A percentile compares a stretch with the other conserved stretches of the same genome.
Evolutionary conservation across 345 rosid genomes (phyloP).

Genomic region (Salix brachista): DNA sequence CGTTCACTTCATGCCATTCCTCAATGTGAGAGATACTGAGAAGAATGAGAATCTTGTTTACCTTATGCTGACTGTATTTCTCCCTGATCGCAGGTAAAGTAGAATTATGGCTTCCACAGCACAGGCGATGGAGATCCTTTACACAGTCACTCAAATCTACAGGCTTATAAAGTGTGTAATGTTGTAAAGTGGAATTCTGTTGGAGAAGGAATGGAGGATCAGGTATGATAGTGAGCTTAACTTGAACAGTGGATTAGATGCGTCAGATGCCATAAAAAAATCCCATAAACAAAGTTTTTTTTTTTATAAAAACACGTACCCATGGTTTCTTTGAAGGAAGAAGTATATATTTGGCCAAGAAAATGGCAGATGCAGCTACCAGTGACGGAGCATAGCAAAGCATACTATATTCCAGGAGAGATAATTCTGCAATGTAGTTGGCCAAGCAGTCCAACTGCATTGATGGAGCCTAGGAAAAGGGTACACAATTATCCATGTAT

Average conservation of each 20-base stretch:
- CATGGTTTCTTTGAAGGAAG: slow-evolving; percentile 77
- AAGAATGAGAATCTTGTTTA: slow-evolving; percentile 16
- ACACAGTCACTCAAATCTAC: slow-evolving; percentile 62
- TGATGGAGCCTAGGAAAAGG: slow-evolving; percentile 43
- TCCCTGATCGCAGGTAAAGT: slow-evolving; percentile 73
- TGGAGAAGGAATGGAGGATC: neutral
- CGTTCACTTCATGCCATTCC: neutral
- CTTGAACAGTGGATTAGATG: neutral
- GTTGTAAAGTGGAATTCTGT: slow-evolving; percentile 78
- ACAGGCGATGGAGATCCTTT: slow-evolving; percentile 63
- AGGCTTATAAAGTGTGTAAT: slow-evolving; percentile 73
- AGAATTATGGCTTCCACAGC: slow-evolving; percentile 40
- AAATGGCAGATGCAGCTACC: slow-evolving; percentile 82
- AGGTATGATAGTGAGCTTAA: neutral
- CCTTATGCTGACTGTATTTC: slow-evolving; percentile 89
- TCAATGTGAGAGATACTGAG: neutral
- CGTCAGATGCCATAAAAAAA: neutral
- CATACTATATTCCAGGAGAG: slow-evolving; percentile 76
- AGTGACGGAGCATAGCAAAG: slow-evolving; percentile 74
- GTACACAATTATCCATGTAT: neutral
- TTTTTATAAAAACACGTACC: slow-evolving; percentile 37
- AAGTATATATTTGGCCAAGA: slow-evolving; percentile 68
- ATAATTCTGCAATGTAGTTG: slow-evolving; percentile 67
- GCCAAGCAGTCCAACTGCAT: slow-evolving; percentile 81
- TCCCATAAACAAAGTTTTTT: neutral